A percentile compares a stretch with the other conserved stretches of the same genome.
These are phyloP conservation scores for Aspergillus nomiae DNA, from an alignment of 2,329 filamentous ascomycete species.

Conservation along the genomic window DNA sequence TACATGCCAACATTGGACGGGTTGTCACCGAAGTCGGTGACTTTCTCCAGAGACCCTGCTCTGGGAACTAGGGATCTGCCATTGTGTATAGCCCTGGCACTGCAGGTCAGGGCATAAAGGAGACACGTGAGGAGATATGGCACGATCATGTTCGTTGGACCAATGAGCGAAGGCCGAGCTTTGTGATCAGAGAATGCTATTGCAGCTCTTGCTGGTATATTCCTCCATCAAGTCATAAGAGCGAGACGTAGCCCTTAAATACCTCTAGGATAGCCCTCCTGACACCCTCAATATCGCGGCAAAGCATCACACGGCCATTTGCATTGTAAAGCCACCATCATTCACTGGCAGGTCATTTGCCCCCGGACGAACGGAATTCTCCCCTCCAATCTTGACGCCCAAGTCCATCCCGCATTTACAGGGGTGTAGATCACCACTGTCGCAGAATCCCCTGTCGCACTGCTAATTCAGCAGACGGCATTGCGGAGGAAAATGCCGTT, in stretches of 20 bases:
- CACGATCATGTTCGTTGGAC: not conserved
- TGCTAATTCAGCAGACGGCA: not conserved
- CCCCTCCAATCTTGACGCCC: not conserved
- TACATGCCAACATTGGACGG: constrained; percentile 55
- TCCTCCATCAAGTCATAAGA: not conserved
- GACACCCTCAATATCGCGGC: not conserved
- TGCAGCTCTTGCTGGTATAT: not conserved
- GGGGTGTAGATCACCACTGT: not conserved
- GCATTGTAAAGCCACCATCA: not conserved
- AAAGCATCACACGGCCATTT: not conserved
- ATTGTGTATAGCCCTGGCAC: constrained; percentile 6
- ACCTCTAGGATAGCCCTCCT: not conserved
- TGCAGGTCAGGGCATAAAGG: constrained; percentile 11
- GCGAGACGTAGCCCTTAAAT: not conserved
- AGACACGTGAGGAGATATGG: constrained; percentile 8
- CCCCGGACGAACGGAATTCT: not conserved
- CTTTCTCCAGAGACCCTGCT: constrained; percentile 26
- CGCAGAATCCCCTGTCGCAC: not conserved
- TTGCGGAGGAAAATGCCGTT: not conserved
- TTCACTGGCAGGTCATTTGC: not conserved
- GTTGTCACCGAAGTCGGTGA: constrained; percentile 49
- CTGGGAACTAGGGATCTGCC: constrained; percentile 7
- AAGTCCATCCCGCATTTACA: constrained; percentile 2
- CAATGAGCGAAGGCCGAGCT: not conserved
- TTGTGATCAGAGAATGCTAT: not conserved